Evolutionary conservation across 495 filamentous ascomycete genomes (phyloP), one percentile per base, ranked within the genome.

Genomic region (Collariella sp.): DNA sequence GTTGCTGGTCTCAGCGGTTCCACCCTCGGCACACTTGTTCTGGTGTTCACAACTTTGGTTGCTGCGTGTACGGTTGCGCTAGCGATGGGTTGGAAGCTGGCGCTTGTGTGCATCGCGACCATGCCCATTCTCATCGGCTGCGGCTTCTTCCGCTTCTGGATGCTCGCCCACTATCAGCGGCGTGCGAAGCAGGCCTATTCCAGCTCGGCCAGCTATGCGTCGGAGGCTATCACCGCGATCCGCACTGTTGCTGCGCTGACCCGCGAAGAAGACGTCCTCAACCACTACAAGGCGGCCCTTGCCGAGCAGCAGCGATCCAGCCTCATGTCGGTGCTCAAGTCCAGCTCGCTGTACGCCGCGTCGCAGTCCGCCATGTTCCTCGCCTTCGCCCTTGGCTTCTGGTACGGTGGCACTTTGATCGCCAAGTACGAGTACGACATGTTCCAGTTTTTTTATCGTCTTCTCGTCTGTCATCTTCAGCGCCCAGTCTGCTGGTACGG

Each of bases 211-310:
- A 82, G 80, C 61, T 95, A 84, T 65, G 91, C 91, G 23, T 93
- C 87, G 56, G 91, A 96, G 66, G 90, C 89, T 34, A 89, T 87
- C 41, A 84, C 83, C 13, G 84, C 89, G 26, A 95, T 96, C 62
- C 85, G 90, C 41, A 96, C 91, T 18, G 89, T 96, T 6, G 89
- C 90, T 15, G 84, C 84, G 18, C 76, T 96, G 31, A 67, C 64
- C 0, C 67, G 66, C 5, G 71, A 74, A 55, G 63, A 72, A 0
- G 88, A 95, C 62, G 90, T 98, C 4, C 79, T 85, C 66, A 52
- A 70, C 19, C 72, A 82, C 29, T 98, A 97, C 66, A 58, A 41
- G 18, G 56, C 52, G 15, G 52, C 52, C 10, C 61, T 71, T 9
- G 67, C 59, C 18, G 52, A 23, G 15, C 62, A 69, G 56, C 64